Evolutionary conservation across 108 stramenopile genomes (phyloP).

Genomic region (Skeletonema menzelii): DNA sequence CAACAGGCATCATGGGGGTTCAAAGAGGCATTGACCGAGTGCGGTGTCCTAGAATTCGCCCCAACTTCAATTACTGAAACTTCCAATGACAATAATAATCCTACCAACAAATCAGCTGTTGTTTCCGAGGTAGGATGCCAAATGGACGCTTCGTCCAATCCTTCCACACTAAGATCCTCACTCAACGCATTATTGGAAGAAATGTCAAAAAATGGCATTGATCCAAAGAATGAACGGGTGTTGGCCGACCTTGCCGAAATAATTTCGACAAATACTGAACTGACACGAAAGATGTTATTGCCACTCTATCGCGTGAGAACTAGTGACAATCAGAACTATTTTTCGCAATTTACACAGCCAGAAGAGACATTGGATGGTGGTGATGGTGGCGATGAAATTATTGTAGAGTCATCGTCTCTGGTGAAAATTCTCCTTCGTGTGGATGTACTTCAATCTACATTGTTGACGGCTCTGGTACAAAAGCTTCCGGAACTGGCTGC

Average conservation of each 20-base stretch:
- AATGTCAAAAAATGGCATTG: slow-evolving; percentile 31
- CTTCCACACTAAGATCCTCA: slow-evolving; percentile 25
- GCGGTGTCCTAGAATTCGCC: slow-evolving; percentile 25
- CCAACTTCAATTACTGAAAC: too few relatives aligned
- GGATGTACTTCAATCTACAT: slow-evolving; percentile 42
- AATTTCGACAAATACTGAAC: neutral
- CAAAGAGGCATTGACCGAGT: slow-evolving; percentile 44
- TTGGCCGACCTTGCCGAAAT: slow-evolving; percentile 11
- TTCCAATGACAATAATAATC: slow-evolving; percentile 5
- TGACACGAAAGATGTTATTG: slow-evolving; percentile 28
- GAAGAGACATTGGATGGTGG: neutral
- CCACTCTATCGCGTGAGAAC: slow-evolving; percentile 33
- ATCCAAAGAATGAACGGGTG: slow-evolving; percentile 27
- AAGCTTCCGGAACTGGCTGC: slow-evolving; percentile 37
- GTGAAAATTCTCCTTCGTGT: slow-evolving; percentile 45
- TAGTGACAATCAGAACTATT: slow-evolving; percentile 3
- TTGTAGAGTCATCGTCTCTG: slow-evolving; percentile 40
- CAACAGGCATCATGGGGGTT: slow-evolving; percentile 38
- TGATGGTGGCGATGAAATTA: neutral
- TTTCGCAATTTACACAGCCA: slow-evolving; percentile 37
- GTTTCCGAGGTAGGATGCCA: slow-evolving; percentile 18
- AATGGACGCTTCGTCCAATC: slow-evolving; percentile 14
- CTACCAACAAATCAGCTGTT: neutral
- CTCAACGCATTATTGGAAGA: slow-evolving; percentile 19
- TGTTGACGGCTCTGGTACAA: slow-evolving; percentile 36